Evolutionary conservation across 208 protist genomes (phyloP), one percentile per base, ranked within the genome.

Genomic region (Trypanosomatidae sp.): DNA sequence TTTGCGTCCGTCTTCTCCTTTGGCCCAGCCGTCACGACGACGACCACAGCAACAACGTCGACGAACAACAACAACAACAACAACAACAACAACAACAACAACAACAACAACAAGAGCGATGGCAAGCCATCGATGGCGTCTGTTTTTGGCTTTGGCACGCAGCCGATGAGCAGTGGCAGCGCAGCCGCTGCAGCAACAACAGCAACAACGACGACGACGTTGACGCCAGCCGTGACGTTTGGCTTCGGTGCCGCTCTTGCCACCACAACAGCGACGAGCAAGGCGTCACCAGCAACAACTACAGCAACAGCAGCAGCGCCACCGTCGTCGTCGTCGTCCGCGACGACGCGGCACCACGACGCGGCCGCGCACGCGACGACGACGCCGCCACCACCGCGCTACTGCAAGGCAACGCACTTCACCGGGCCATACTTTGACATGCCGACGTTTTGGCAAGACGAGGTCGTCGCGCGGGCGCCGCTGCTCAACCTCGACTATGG

Each of bases 401-500:
- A 73, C 51, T 81, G 73, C 40, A 56, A 78, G 25, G 61, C 82
- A 8, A 66, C 37, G 18, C 77, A 92, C 61, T 83, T 85, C 50
- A 85, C 74, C 16, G 82, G 82, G 1, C 69, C 74, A 8, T 78
- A 71, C 49, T 80, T 92, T 49, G 64, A 82, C 25, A 88, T 86
- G 73, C 74, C 76, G 10, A 41, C 60, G 40, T 92, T 92, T 48
- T 92, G 82, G 78, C 47, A 80, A 35, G 49, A 52, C 15, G 82
- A 92, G 56, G 82, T 92, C 53, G 65, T 79, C 35, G 72, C 25
- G 22, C 54, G 53, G 3, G 76, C 74, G 19, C 62, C 82, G 10
- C 60, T 92, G 51, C 44, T 92, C 13, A 88, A 92, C 63, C 63
- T 83, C 15, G 66, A 92, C 49, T 69, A 77, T n/a, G 82, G 77